Evolutionary conservation across 352 stramenopile species (phyloP), one percentile per base, ranked within the genome.

Genomic region (Phytophthora sp.): DNA sequence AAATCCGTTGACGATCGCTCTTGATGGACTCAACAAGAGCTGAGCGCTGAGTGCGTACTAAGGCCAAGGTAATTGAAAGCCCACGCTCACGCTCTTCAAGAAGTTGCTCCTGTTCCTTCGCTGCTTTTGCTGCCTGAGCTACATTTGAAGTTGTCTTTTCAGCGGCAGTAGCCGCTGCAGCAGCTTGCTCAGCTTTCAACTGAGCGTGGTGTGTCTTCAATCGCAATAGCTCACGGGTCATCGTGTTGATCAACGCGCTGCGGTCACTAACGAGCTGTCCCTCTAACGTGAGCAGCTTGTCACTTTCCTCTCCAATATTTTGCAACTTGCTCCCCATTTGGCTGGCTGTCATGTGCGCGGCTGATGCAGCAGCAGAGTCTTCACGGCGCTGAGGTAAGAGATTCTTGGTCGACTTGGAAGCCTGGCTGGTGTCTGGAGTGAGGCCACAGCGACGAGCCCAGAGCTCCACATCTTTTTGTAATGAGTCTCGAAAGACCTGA

Each of bases 31-130:
- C 64, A 8, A 94, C 69, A 0, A 92, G 68, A 13, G 66, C 62
- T 2, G 74, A 53, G 5, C 84, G 84, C 49, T 94, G 84, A 2
- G 53, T 69, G 13, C 89, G 79, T 16, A 95, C 75, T 41, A 95
- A 78, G 0, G 81, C 62, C 7, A 93, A 63, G 0, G 82, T 93
- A 64, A 95, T 94, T 0, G 73, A 70, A 23, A 95, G 57, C 0
- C 85, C 87, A 27, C 92, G 92, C n/a, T 92, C 84, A 4, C 83
- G 82, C 41, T 95, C 87, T 62, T 95, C 87, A 11, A 86, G 62
- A 7, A 91, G 26, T 26, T 92, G 81, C 18, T 88, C 77, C 12
- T 85, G 73, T 58, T 95, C 87, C 60, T 86, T 66, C 29, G 55
- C 58, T 38, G 60, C 49, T 49, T 71, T 63, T 42, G 56, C 56